Evolutionary conservation across 768 basidiomycete species (phyloP).

Genomic region (Auricularia cornea): DNA sequence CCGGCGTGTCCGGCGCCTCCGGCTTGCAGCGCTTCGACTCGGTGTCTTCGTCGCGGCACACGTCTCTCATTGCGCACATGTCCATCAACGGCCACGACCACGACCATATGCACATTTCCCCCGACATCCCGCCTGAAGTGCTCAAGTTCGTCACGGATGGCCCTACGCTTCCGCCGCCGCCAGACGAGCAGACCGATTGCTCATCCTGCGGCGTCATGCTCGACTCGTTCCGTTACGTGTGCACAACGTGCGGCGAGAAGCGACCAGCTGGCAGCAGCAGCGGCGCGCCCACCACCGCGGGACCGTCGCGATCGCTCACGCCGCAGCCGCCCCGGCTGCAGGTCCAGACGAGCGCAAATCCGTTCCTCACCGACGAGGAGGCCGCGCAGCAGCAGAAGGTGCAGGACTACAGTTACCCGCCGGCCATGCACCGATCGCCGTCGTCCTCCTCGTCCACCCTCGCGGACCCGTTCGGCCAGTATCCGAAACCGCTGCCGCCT

Average conservation of each 20-base stretch:
- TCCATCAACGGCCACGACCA: background rate
- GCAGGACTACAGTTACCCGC: background rate
- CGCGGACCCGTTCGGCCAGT: background rate
- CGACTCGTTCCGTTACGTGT: constrained; percentile 84
- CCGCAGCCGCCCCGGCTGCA: background rate
- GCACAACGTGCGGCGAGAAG: constrained; percentile 80
- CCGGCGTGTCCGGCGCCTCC: background rate
- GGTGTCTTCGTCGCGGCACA: background rate
- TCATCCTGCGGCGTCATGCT: constrained; percentile 70
- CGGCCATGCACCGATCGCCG: background rate
- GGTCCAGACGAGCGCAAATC: constrained; percentile 1
- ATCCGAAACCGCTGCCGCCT: background rate
- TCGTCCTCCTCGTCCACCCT: background rate
- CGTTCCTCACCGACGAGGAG: background rate
- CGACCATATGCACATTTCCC: constrained; percentile 18
- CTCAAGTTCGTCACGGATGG: constrained; percentile 36
- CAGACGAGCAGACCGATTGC: constrained; percentile 65
- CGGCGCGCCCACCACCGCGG: background rate
- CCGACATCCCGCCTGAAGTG: constrained; percentile 41
- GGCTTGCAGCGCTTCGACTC: background rate
- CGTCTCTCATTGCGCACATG: background rate
- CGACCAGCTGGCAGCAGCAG: constrained; percentile 25
- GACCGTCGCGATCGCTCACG: constrained; percentile 3
- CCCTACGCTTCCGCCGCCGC: constrained; percentile 38
- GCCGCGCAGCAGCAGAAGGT: background rate